Percentiles rank a stretch among this genome's conserved stretches.
Evolutionary conservation across 2,329 filamentous ascomycete species (phyloP).

Genomic region (Neurospora crassa): DNA sequence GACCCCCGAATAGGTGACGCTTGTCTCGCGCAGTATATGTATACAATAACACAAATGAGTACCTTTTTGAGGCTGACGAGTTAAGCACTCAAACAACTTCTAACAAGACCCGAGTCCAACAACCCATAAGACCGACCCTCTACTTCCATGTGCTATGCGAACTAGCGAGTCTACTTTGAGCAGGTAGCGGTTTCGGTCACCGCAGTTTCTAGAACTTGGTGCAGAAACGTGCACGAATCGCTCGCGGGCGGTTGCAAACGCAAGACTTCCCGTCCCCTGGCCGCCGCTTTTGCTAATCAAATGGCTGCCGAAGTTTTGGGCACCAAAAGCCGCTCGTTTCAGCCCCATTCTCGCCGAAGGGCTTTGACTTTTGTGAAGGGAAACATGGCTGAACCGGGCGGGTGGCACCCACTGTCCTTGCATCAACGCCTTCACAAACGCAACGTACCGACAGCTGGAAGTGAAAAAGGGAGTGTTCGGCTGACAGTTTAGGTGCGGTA

Average conservation of each 20-base stretch:
- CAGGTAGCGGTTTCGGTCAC: neutral
- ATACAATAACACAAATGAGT: neutral
- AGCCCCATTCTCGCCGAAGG: neutral
- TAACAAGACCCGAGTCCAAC: neutral
- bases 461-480: neutral
- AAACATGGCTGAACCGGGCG: neutral
- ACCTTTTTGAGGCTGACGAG: neutral
- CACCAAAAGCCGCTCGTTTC: neutral
- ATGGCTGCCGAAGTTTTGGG: neutral
- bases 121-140: neutral
- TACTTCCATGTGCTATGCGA: neutral
- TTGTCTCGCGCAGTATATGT: neutral
- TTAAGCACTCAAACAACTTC: neutral
- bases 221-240: neutral
- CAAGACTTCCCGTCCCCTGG: neutral
- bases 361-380: neutral
- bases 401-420: neutral
- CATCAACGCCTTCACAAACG: neutral
- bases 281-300: neutral
- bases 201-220: neutral
- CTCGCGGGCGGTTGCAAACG: neutral
- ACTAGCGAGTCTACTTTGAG: neutral
- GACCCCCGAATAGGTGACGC: neutral
- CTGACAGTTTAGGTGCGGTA: neutral
- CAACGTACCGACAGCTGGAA: neutral